Conservation (phyloP, 805 yeast genomes). For the Candida chilensis region DNA sequence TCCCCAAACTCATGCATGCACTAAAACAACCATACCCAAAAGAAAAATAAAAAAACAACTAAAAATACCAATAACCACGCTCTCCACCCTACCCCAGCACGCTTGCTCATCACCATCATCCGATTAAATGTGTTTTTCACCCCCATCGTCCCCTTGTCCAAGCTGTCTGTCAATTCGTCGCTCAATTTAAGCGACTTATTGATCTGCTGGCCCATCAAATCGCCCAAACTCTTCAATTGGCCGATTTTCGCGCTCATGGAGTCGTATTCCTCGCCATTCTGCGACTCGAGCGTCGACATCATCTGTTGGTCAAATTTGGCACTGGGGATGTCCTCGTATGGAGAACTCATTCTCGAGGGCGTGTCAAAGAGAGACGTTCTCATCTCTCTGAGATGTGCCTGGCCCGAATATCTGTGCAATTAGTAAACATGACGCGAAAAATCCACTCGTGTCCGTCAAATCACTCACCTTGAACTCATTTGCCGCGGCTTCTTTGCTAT, state of each 20-base stretch:
- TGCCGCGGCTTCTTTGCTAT: no score
- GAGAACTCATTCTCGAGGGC: constrained; percentile 21
- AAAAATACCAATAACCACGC: constrained; percentile 32
- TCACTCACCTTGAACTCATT: not conserved
- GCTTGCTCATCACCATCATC: constrained; percentile 34
- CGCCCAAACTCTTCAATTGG: constrained; percentile 28
- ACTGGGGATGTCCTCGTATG: constrained; percentile 21
- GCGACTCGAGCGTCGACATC: constrained; percentile 32
- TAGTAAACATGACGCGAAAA: not conserved
- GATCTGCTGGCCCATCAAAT: constrained; percentile 32
- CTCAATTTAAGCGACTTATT: constrained; percentile 27
- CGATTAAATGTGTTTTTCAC: constrained; percentile 30
- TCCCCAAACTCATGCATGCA: no score
- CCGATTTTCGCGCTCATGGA: constrained; percentile 29
- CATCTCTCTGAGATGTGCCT: constrained; percentile 29
- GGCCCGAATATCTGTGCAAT: not conserved
- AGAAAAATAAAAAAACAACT: constrained; percentile 24
- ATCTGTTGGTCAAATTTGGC: constrained; percentile 28
- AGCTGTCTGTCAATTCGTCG: constrained; percentile 27
- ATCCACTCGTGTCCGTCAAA: not conserved
- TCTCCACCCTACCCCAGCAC: constrained; percentile 34
- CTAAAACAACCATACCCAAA: constrained; percentile 29
- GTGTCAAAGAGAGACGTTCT: constrained; percentile 28
- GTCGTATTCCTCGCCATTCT: constrained; percentile 30
- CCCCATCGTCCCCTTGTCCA: constrained; percentile 27